Evolutionary conservation across 1,284 basidiomycete species (phyloP), one percentile per base, ranked within the genome.

Genomic region (Ustilago esculenta): DNA sequence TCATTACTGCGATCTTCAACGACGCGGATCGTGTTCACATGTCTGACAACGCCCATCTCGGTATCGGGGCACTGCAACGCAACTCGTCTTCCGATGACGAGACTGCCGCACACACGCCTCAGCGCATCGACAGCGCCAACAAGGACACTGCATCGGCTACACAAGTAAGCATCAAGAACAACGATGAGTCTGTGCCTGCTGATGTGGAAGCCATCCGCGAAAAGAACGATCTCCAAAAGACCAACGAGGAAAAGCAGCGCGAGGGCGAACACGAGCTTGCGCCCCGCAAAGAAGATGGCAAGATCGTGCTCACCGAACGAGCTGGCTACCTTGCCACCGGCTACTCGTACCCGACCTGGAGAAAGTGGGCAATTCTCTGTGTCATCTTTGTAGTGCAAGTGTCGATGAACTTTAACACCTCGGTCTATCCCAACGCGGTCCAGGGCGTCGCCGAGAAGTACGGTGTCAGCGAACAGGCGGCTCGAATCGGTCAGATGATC

Each of bases 301-400:
- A 76, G 51, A 72, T 81, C 23, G 77, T 81, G 33, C 63, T 83
- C 17, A 78, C 76, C 21, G 78, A 81, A 24, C 52, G 80, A 9
- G 79, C 80, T 9, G 82, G 73, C 9, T 78, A 73, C 47, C 77
- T 81, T 35, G 51, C 52, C 0, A 77, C 82, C 4, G 75, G 76
- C 7, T 82, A 70, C 46, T 55, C 57, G 32, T 79, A 54, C 53
- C 71, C 81, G 0, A 60, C 80, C 0, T 68, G 73, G 57, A 83
- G 82, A 52, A 84, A 83, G 44, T 84, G 82, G 83, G 43, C 56
- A n/a, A 79, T 81, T 18, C 72, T 83, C n/a, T 68, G 54, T 42
- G 82, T 83, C 52, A 83, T 84, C 56, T 83, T 83, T 53, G 50
- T 79, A 45, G 80, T 83, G 5, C 82, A 83, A 51, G 65, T 80